Evolutionary conservation across 352 stramenopile species (phyloP), one percentile per base, ranked within the genome.

Genomic region (Phytophthora melonis): DNA sequence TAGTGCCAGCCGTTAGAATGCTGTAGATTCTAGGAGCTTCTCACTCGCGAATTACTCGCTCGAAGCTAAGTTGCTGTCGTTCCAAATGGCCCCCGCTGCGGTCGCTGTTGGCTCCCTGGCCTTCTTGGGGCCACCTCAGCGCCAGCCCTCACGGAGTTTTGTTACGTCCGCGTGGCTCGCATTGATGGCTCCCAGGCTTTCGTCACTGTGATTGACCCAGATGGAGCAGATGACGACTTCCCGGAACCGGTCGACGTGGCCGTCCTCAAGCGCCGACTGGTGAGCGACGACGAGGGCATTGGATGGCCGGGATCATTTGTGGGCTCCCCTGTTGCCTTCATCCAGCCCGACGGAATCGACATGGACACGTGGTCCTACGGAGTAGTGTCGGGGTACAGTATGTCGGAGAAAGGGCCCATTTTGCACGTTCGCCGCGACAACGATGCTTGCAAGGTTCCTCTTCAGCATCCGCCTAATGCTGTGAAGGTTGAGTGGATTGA

Each of bases 281-380:
- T 55, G 2, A 14, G 4, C 7, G 23, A 64, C 9, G 13, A 54
- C 5, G 57, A 63, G 21, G 41, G 39, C n/a, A 39, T 56, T 16
- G 5, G 52, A 3, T 69, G 62, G 52, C 62, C 62, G 16, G 62
- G 53, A 19, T 16, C 23, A 13, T 69, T 39, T 25, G 62, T 69
- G 0, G 62, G 53, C 3, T 53, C 62, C 11, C 62, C 62, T 7
- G 57, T 69, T 23, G 53, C 62, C 2, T 58, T 50, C 25, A 25
- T 63, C 32, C 53, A 62, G 18, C 36, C 34, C 13, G 52, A 62
- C 5, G 62, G 62, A 6, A 9, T 13, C 1, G 6, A 5, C 11
- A 58, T 59, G 32, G 62, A 69, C 18, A 13, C 56, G 16, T 68
- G 62, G 62, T 18, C 34, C 4, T 61, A 56, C 36, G 62, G 62